Conservation (phyloP, 805 yeast species). For the Yamadazyma sp. region DNA sequence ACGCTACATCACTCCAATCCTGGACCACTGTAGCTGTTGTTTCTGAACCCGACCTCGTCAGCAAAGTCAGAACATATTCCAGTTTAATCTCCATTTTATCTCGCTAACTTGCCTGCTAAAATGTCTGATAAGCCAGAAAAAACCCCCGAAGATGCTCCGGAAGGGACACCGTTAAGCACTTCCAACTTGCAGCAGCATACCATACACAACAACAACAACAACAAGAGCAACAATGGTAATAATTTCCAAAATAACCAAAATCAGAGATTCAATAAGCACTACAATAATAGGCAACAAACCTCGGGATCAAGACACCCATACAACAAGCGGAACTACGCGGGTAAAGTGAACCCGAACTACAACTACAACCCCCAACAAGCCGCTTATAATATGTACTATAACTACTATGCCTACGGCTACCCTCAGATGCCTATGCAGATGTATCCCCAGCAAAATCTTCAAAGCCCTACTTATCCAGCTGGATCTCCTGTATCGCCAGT, state of each 20-base stretch:
- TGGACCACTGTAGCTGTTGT: too few relatives aligned
- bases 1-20: not conserved
- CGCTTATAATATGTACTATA: constrained; percentile 24
- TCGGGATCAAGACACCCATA: constrained; percentile 7
- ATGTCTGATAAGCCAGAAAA: constrained; percentile 2
- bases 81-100: too few relatives aligned
- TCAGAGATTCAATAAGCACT: constrained; percentile 10
- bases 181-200: constrained; percentile 16
- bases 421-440: constrained; percentile 18
- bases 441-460: constrained; percentile 11
- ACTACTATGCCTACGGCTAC: constrained; percentile 27
- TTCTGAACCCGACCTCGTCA: too few relatives aligned
- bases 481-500: constrained; percentile 7
- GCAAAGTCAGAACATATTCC: too few relatives aligned
- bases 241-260: constrained; percentile 1
- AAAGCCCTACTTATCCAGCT: constrained; percentile 7
- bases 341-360: constrained; percentile 20
- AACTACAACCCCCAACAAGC: constrained; percentile 19
- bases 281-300: constrained; percentile 15
- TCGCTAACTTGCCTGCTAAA: not conserved
- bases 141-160: not conserved
- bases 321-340: constrained; percentile 15
- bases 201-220: constrained; percentile 4
- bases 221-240: too few relatives aligned
- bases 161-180: constrained; percentile 14